A percentile compares a stretch with the other conserved stretches of the same genome.
Conservation (phyloP, 225 moss, liverwort and hornwort species). For the Marchantia paleacea region DNA sequence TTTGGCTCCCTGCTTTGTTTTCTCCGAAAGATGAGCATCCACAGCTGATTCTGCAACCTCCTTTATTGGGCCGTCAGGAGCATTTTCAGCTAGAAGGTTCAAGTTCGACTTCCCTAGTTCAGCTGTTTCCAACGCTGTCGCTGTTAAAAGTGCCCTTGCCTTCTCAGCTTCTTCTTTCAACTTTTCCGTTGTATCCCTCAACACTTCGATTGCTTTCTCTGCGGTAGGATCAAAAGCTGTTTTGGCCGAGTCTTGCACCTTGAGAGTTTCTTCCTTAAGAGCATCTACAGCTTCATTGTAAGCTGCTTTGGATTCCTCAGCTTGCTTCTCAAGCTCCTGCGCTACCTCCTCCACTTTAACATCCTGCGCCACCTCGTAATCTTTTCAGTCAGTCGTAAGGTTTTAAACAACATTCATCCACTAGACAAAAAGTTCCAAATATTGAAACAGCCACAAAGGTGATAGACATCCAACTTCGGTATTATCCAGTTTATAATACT, state of each 20-base stretch:
- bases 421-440: background rate
- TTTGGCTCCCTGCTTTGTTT: conserved; percentile 58
- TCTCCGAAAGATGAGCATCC: conserved; percentile 72
- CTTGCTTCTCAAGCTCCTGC: conserved; percentile 41
- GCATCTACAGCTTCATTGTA: conserved; percentile 56
- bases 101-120: conserved; percentile 71
- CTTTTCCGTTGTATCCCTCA: conserved; percentile 84
- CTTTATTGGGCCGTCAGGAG: conserved; percentile 77
- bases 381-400: background rate
- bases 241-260: conserved; percentile 53
- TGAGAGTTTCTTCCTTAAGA: conserved; percentile 45
- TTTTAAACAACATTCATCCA: background rate
- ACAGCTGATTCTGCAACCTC: conserved; percentile 82
- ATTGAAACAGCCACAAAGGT: background rate
- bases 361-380: conserved; percentile 21
- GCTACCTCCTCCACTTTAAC: conserved; percentile 41
- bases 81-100: conserved; percentile 73
- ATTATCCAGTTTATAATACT: background rate
- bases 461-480: background rate
- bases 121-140: conserved; percentile 78
- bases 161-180: conserved; percentile 77
- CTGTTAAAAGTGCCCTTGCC: conserved; percentile 61
- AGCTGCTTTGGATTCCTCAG: conserved; percentile 54
- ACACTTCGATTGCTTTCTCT: conserved; percentile 57
- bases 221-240: conserved; percentile 42